These are phyloP conservation scores for Polysphondylium violaceum DNA, from an alignment of 78 protist genomes.

Conservation along the genomic window DNA sequence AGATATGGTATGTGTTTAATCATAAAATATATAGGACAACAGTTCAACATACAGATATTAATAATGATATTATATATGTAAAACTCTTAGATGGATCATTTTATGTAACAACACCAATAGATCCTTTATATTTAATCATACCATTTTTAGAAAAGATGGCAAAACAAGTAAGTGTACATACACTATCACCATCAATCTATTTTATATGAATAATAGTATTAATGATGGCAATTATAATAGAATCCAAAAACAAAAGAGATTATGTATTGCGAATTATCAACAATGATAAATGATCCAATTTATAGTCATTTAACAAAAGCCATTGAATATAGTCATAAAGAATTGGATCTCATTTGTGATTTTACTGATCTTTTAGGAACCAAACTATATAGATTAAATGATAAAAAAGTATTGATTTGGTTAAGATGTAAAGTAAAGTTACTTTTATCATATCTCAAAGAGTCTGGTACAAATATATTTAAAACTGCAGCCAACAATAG, in stretches of 20 bases:
- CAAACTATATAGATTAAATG: conserved; percentile 22
- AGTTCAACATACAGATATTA: not conserved
- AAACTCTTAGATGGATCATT: conserved; percentile 54
- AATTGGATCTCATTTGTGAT: conserved; percentile 51
- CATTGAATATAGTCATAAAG: conserved; percentile 3
- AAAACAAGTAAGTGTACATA: not conserved
- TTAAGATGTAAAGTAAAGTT: conserved; percentile 41
- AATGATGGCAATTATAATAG: no score
- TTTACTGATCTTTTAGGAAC: not conserved
- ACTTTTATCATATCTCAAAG: not conserved
- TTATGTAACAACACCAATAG: conserved; percentile 34
- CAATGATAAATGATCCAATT: conserved; percentile 2
- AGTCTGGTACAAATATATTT: conserved; percentile 17
- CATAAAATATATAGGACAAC: no score
- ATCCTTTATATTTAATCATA: conserved; percentile 49
- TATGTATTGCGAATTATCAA: conserved; percentile 32
- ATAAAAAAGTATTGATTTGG: conserved; percentile 34
- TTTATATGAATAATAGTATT: no score
- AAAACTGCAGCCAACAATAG: no score
- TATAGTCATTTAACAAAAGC: not conserved
- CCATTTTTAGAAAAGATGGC: conserved; percentile 30
- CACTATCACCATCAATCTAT: not conserved
- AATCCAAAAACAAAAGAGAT: not conserved
- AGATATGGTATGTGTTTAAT: conserved; percentile 54
- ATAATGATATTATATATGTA: no score